phyloP scores from a whole-genome alignment of 805 yeast species.

The Yamadazyma nakazawae region DNA sequence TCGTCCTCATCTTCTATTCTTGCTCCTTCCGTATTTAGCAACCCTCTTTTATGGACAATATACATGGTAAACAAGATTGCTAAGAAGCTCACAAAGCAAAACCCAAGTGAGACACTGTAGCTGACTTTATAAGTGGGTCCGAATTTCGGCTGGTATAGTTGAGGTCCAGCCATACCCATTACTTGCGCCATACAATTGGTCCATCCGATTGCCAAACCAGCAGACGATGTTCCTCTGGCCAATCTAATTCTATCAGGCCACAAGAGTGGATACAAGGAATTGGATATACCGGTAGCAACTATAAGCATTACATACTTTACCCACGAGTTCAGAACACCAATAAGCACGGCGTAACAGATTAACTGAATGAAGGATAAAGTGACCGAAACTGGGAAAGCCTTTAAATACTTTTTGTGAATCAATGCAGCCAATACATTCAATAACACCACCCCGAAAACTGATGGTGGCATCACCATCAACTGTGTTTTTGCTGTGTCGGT shows the following conservation, averaged over 20 bases:
- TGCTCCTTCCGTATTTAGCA: constrained; percentile 16
- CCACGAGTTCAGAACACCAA: constrained; percentile 4
- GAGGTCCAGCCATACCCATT: constrained; percentile 17
- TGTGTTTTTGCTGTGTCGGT: constrained; percentile 19
- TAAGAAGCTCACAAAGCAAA: constrained; percentile 9
- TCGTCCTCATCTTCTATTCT: background rate
- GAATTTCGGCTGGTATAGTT: constrained; percentile 15
- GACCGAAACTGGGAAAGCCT: constrained; percentile 14
- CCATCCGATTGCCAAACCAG: constrained; percentile 16
- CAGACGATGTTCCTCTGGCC: constrained; percentile 13
- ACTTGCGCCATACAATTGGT: constrained; percentile 13
- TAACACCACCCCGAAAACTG: constrained; percentile 13
- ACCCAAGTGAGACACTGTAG: constrained; percentile 12
- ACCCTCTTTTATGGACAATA: constrained; percentile 11
- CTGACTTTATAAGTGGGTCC: constrained; percentile 15
- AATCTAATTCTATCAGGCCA: constrained; percentile 19
- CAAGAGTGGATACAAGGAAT: constrained; percentile 14
- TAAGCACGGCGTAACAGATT: constrained; percentile 13
- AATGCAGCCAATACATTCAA: constrained; percentile 12
- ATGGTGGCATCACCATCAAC: constrained; percentile 18
- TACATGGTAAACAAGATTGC: constrained; percentile 13
- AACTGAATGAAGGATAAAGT: constrained; percentile 13
- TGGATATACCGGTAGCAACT: constrained; percentile 15
- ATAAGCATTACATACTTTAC: constrained; percentile 15
- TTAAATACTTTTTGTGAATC: constrained; percentile 10